Base-by-base conservation (phyloP, 129 eudicot genomes). In the Daucus carota region DNA sequence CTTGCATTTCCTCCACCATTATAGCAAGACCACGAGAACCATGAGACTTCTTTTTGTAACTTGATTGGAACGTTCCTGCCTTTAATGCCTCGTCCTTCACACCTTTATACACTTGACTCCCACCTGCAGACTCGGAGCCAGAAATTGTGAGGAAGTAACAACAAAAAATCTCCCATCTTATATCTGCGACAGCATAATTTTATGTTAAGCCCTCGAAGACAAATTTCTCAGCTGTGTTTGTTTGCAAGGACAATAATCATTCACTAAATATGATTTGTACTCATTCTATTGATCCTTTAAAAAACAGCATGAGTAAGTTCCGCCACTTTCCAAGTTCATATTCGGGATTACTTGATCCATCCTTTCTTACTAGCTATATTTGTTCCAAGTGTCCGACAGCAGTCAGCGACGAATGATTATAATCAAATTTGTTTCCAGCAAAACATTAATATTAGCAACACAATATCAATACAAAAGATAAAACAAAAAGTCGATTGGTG, bases 1-100 rank as follows among this genome's bases (percentile, higher is more conserved):
- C 91, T 70, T 82, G 92, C 96, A 87, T 90, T 74, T 92, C 91
- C 80, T 86, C 92, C 90, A 80, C 72, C 79, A 76, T 74, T 63
- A 84, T 12, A 10, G 85, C 73, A 63, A 77, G 80, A 44, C 80
- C 85, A 16, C 80, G 86, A 17, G 81, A 85, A 44, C 80, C 85
- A 16, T 78, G 86, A 17, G 81, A 85, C 75, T 86, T 86, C 77
- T 83, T 42, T 33, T 73, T 77, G 57, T 83, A 74, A 43, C 82
- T 26, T 38, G 80, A 15, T 18, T 80, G 82, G 20, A 83, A 73
- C 45, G 82, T 65, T 76, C 76, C 80, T 29, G 81, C 86, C 86
- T 86, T 88, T 73, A 78, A 50, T 66, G 87, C 86, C 79, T 57
- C 65, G 13, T 90, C 96, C 79, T 84, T 85, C 47, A 86, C 90